Evolutionary conservation across 192 early-diverging fungal species (phyloP).

Genomic region (Gryganskiella cystojenkinii): DNA sequence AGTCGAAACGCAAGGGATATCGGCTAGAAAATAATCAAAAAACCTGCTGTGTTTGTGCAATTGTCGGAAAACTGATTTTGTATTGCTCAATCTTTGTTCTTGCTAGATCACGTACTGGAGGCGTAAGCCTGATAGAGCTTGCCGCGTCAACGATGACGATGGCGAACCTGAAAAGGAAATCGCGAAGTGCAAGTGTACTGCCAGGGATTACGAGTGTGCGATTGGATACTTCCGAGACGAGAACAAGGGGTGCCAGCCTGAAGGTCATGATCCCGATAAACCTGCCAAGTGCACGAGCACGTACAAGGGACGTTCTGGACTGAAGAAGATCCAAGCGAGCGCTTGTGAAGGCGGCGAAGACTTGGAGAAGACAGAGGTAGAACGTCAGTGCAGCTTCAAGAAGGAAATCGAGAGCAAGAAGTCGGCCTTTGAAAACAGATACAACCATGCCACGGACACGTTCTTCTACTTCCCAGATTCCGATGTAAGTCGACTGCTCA

Average conservation of each 20-base stretch:
- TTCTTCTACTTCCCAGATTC: constrained; percentile 51
- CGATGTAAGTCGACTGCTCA: constrained; percentile 28
- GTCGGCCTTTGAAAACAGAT: constrained; percentile 39
- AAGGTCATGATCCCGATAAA: constrained; percentile 80
- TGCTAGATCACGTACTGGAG: constrained; percentile 74
- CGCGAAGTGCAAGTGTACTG: constrained; percentile 77
- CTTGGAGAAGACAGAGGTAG: constrained; percentile 62
- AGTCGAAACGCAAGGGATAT: background rate
- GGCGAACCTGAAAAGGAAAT: constrained; percentile 57
- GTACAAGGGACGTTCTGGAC: constrained; percentile 84
- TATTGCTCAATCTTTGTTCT: no score
- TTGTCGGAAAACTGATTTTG: background rate
- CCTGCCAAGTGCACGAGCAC: constrained; percentile 74
- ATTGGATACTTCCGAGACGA: constrained; percentile 82
- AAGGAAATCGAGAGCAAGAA: constrained; percentile 48
- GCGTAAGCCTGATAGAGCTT: constrained; percentile 74
- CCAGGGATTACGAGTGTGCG: constrained; percentile 91
- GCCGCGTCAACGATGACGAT: constrained; percentile 77
- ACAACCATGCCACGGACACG: constrained; percentile 11
- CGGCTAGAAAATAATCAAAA: background rate
- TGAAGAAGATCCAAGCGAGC: constrained; percentile 78
- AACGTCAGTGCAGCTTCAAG: constrained; percentile 75
- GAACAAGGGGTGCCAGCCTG: constrained; percentile 71
- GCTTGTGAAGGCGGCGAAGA: constrained; percentile 82
- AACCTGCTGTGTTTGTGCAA: background rate